A percentile compares a stretch with the other conserved stretches of the same genome.
phyloP scores from a whole-genome alignment of 2,329 filamentous ascomycete species.

The Aspergillus versicolor region DNA sequence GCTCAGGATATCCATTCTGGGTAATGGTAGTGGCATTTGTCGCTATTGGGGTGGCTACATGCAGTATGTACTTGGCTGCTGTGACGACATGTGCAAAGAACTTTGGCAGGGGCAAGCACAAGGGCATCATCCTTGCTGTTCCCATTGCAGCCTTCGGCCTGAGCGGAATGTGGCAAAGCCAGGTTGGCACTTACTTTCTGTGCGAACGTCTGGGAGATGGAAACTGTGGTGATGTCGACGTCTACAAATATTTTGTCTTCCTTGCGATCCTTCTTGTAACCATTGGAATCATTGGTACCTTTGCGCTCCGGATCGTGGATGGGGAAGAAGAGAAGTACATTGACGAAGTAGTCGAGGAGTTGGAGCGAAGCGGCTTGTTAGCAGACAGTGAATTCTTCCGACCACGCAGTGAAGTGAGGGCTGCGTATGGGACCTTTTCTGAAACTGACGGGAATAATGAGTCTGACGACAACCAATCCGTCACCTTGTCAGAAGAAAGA shows the following conservation, averaged over 20 bases:
- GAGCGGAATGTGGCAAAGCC: conserved; percentile 94
- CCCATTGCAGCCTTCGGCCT: conserved; percentile 92
- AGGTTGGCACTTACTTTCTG: conserved; percentile 76
- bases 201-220: conserved; percentile 68
- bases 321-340: conserved; percentile 77
- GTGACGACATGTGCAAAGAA: conserved; percentile 99
- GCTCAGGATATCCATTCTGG: conserved; percentile 67
- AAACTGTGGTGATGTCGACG: conserved; percentile 60
- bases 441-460: conserved; percentile 36
- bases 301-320: conserved; percentile 75
- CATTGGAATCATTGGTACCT: conserved; percentile 70
- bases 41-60: conserved; percentile 77
- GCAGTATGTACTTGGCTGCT: conserved; percentile 82
- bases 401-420: conserved; percentile 47
- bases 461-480: conserved; percentile 42
- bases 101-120: conserved; percentile 83
- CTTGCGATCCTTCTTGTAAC: conserved; percentile 68
- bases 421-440: conserved; percentile 46
- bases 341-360: conserved; percentile 82
- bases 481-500: conserved; percentile 29
- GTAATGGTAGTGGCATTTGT: conserved; percentile 86
- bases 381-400: conserved; percentile 69
- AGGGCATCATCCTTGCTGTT: conserved; percentile 82
- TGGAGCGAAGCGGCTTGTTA: conserved; percentile 84
- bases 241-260: conserved; percentile 87